phyloP scores from a whole-genome alignment of 1,139 yeast species.

The Meyerozyma elateridarum region DNA sequence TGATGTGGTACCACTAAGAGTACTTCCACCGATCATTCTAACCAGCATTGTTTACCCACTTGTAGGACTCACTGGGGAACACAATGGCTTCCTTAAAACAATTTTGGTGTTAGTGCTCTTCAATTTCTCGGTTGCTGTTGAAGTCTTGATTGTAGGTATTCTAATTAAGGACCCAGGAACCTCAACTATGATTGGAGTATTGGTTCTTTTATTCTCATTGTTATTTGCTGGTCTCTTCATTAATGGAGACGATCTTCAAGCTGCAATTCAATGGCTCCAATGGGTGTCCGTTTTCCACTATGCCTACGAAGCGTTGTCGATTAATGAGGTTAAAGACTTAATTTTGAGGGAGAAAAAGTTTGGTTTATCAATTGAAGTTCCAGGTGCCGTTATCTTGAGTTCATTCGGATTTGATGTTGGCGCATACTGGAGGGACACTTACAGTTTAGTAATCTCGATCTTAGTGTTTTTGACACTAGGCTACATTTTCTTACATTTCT shows the following conservation, averaged over 20 bases:
- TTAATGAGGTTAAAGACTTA: constrained; percentile 89
- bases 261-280: constrained; percentile 72
- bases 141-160: constrained; percentile 82
- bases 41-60: constrained; percentile 87
- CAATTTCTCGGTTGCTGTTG: constrained; percentile 81
- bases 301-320: constrained; percentile 87
- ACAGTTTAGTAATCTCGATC: constrained; percentile 46
- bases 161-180: constrained; percentile 87
- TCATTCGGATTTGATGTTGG: constrained; percentile 90
- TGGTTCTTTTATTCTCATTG: constrained; percentile 76
- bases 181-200: constrained; percentile 83
- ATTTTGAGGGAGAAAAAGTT: constrained; percentile 82
- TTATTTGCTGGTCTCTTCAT: constrained; percentile 91
- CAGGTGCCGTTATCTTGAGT: constrained; percentile 93
- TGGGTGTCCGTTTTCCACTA: constrained; percentile 89
- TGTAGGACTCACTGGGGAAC: constrained; percentile 79
- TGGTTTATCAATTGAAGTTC: constrained; percentile 93
- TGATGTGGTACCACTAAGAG: constrained; percentile 84
- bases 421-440: constrained; percentile 65
- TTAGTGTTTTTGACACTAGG: constrained; percentile 59
- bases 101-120: constrained; percentile 68
- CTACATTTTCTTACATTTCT: constrained; percentile 65
- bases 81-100: constrained; percentile 72
- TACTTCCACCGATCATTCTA: constrained; percentile 82
- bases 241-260: constrained; percentile 71